Conservation (phyloP, 495 filamentous ascomycete species). For the Penicillium angulare region DNA sequence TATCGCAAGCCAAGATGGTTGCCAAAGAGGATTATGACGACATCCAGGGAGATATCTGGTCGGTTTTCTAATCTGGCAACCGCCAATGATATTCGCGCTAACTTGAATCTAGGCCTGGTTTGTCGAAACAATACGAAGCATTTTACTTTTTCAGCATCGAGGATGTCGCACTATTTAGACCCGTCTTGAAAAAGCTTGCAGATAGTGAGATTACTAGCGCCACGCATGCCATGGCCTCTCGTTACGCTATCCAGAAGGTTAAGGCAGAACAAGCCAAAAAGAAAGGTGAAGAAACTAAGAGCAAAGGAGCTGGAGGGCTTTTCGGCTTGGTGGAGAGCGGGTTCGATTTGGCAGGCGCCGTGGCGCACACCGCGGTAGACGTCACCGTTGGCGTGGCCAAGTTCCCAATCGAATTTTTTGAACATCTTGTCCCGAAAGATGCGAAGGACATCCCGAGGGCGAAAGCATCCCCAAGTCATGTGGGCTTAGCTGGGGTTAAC, state of each 20-base stretch:
- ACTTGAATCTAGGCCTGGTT: slow-evolving; percentile 21
- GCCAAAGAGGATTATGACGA: not conserved
- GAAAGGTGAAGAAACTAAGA: not conserved
- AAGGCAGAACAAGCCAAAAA: not conserved
- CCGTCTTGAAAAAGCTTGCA: slow-evolving; percentile 16
- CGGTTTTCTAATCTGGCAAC: not conserved
- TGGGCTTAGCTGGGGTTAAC: slow-evolving; percentile 21
- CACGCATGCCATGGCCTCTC: slow-evolving; percentile 13
- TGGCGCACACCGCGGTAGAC: not conserved
- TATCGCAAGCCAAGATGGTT: too few species aligned
- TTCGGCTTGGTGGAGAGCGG: not conserved
- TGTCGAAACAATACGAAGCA: slow-evolving; percentile 28
- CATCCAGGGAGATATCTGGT: not conserved
- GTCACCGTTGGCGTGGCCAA: not conserved
- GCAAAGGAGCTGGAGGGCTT: not conserved
- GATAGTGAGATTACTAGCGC: slow-evolving; percentile 23
- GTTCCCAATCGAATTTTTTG: not conserved
- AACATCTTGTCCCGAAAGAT: not conserved
- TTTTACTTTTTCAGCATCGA: slow-evolving; percentile 32
- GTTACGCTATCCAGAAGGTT: not conserved
- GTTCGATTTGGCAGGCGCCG: not conserved
- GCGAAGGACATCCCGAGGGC: too few species aligned
- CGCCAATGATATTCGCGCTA: not conserved
- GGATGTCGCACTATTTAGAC: slow-evolving; percentile 11
- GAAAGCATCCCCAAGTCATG: too few species aligned